These are phyloP conservation scores for Hericium alpestre DNA, from an alignment of 768 basidiomycete genomes.

Conservation along the genomic window DNA sequence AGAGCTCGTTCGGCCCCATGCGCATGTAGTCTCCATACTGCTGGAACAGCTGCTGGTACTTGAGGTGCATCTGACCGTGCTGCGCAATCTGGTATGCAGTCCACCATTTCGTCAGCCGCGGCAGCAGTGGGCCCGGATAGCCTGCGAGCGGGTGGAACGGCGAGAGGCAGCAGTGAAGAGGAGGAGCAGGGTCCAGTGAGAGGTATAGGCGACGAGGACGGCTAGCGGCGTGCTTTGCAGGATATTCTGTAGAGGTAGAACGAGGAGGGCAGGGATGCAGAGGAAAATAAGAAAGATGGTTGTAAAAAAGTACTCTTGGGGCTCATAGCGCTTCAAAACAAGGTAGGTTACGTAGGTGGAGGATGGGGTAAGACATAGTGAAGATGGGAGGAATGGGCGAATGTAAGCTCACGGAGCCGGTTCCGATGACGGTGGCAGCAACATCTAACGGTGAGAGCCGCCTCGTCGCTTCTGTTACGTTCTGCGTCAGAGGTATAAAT, in stretches of 20 bases:
- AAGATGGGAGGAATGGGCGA: too few relatives aligned
- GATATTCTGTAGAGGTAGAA: background rate
- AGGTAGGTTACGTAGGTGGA: background rate
- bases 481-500: too few relatives aligned
- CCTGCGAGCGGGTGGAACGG: slow-evolving; percentile 18
- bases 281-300: background rate
- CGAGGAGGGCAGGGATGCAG: background rate
- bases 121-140: slow-evolving; percentile 13
- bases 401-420: too few relatives aligned
- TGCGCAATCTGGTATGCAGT: background rate
- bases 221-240: background rate
- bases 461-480: too few relatives aligned
- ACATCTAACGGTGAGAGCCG: too few relatives aligned
- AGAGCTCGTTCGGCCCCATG: slow-evolving; percentile 45
- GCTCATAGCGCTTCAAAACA: background rate
- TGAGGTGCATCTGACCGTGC: slow-evolving; percentile 28
- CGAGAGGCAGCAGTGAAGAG: slow-evolving; percentile 14
- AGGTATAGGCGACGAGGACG: background rate
- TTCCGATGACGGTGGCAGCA: too few relatives aligned
- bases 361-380: background rate
- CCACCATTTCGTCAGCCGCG: slow-evolving; percentile 11
- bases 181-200: background rate
- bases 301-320: background rate
- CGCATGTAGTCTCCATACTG: slow-evolving; percentile 49
- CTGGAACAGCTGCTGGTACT: slow-evolving; percentile 37